phyloP scores from a whole-genome alignment of 129 eudicot species.

The Glebionis coronaria region DNA sequence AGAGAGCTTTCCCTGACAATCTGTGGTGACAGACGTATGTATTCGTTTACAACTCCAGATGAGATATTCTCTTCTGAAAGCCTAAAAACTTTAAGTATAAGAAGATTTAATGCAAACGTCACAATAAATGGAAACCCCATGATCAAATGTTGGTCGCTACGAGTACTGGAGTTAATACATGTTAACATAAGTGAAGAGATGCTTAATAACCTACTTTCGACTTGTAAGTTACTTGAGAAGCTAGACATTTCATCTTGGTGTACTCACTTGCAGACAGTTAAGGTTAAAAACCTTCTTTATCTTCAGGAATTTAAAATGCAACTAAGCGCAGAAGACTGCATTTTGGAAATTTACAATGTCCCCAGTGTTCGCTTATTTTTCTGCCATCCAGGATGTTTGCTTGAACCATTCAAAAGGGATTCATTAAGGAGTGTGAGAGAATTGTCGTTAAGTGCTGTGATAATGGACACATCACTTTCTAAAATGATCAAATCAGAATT shows the following conservation, averaged over 20 bases:
- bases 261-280: background rate
- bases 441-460: no score
- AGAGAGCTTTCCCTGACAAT: background rate
- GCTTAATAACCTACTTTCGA: slow-evolving; percentile 3
- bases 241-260: background rate
- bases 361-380: background rate
- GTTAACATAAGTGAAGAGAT: background rate
- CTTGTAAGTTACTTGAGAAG: background rate
- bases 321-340: background rate
- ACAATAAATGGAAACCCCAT: background rate
- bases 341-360: slow-evolving; percentile 7
- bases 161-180: background rate
- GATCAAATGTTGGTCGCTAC: background rate
- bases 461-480: no score
- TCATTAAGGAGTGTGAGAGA: no score
- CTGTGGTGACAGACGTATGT: background rate
- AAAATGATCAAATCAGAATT: no score
- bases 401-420: no score
- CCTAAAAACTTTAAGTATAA: background rate
- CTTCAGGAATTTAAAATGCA: background rate
- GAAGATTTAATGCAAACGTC: background rate
- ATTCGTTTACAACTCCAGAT: background rate
- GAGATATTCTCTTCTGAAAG: slow-evolving; percentile 7
- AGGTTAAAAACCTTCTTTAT: background rate
- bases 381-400: no score